Conservation (phyloP, 805 yeast species). For the Diddensiella transvaalensis region DNA sequence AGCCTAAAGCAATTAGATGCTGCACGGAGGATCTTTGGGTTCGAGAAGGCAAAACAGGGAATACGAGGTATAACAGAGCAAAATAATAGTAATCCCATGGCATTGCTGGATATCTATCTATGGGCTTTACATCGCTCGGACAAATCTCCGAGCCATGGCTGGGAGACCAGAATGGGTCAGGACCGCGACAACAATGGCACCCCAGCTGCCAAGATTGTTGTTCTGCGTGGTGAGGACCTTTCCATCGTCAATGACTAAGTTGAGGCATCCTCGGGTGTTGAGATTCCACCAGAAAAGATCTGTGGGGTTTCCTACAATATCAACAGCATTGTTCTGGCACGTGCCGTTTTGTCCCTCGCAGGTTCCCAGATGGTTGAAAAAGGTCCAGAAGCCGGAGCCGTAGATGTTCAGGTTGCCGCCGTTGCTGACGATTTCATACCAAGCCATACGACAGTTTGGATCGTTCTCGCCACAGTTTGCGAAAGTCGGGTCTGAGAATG, state of each 20-base stretch:
- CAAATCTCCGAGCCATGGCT: background rate
- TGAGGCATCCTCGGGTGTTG: slow-evolving; percentile 3
- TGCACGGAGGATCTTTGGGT: no score
- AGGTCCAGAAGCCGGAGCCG: slow-evolving; percentile 12
- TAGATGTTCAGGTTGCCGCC: slow-evolving; percentile 5
- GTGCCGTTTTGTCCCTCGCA: slow-evolving; percentile 6
- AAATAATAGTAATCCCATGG: no score
- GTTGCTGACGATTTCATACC: slow-evolving; percentile 5
- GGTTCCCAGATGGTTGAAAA: slow-evolving; percentile 5
- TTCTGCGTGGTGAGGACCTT: slow-evolving; percentile 1
- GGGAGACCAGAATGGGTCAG: slow-evolving; percentile 5
- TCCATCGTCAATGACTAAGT: slow-evolving; percentile 4
- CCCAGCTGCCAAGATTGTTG: slow-evolving; percentile 9
- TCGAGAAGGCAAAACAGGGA: no score
- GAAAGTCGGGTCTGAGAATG: slow-evolving; percentile 8
- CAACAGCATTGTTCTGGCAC: slow-evolving; percentile 10
- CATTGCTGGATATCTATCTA: no score
- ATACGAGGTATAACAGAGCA: no score
- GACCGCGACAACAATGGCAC: slow-evolving; percentile 5
- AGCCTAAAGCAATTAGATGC: no score
- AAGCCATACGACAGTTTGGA: slow-evolving; percentile 11
- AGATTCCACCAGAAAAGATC: slow-evolving; percentile 6
- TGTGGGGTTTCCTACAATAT: slow-evolving; percentile 1
- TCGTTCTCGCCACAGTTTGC: slow-evolving; percentile 5
- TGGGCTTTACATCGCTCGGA: background rate